Percentiles rank a stretch among this genome's conserved stretches.
phyloP scores from a whole-genome alignment of 371 early-diverging fungal species.

The Circinella minor region DNA sequence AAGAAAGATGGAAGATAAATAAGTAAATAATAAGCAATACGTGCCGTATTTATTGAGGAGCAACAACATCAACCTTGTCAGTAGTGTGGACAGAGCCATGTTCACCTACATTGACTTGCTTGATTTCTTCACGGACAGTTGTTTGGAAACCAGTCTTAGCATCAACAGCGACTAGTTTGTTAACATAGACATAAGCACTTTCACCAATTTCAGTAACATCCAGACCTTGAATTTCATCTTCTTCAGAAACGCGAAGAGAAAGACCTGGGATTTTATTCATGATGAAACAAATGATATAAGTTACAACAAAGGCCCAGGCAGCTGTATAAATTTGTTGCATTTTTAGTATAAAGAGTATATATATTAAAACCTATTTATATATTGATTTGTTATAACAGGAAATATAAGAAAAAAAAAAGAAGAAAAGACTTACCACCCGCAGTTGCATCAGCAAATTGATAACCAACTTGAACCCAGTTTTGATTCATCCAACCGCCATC shows the following conservation, averaged over 20 bases:
- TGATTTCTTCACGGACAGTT: constrained; percentile 3
- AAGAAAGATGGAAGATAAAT: not conserved
- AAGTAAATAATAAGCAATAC: not conserved
- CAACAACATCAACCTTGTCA: not conserved
- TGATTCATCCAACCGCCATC: constrained; percentile 85
- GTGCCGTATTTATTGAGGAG: not conserved
- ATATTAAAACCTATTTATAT: no score
- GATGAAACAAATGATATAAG: constrained; percentile 72
- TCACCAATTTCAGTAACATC: constrained; percentile 84
- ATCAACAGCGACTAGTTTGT: constrained; percentile 35
- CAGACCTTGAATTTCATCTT: constrained; percentile 71
- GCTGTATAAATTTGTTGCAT: constrained; percentile 22
- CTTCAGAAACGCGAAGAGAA: constrained; percentile 69
- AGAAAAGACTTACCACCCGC: constrained; percentile 51
- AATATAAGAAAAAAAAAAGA: no score
- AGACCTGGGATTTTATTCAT: constrained; percentile 83
- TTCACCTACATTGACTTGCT: constrained; percentile 5
- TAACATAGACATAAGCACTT: constrained; percentile 59
- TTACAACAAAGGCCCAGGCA: constrained; percentile 77
- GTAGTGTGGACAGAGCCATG: constrained; percentile 3
- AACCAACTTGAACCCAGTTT: constrained; percentile 76
- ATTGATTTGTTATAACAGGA: no score
- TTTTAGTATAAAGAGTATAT: no score
- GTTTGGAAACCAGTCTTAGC: constrained; percentile 24
- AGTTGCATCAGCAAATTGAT: constrained; percentile 79